Percentiles rank a stretch among this genome's conserved stretches.
Evolutionary conservation across 2,329 filamentous ascomycete species (phyloP).

Genomic region (Penicillium olsonii): DNA sequence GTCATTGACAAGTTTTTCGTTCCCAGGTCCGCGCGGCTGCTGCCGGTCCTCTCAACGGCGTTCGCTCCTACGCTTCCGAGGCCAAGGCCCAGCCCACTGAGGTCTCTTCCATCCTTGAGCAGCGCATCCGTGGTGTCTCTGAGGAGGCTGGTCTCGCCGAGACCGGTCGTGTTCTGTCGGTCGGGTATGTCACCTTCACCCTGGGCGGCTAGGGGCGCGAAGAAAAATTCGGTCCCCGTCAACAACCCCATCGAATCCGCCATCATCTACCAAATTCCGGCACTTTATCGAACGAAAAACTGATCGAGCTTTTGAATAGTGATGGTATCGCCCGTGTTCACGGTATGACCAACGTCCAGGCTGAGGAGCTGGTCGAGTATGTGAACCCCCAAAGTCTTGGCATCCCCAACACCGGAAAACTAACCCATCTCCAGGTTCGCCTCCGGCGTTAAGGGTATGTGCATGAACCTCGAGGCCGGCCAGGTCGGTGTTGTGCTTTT

Average conservation of each 20-base stretch:
- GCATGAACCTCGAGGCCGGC: slow-evolving; percentile 99
- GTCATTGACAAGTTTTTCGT: slow-evolving; percentile 50
- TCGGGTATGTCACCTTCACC: slow-evolving; percentile 73
- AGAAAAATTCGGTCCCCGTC: slow-evolving; percentile 33
- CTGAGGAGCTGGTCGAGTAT: slow-evolving; percentile 99
- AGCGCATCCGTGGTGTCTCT: slow-evolving; percentile 97
- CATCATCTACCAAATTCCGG: slow-evolving; percentile 14
- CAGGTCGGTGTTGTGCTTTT: slow-evolving; percentile 99
- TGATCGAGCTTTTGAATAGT: slow-evolving; percentile 58
- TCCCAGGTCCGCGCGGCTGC: slow-evolving; percentile 79
- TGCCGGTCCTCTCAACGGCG: slow-evolving; percentile 73
- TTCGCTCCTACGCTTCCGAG: slow-evolving; percentile 87
- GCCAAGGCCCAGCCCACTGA: slow-evolving; percentile 95
- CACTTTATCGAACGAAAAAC: slow-evolving; percentile 13
- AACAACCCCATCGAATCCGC: slow-evolving; percentile 30
- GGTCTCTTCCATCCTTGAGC: slow-evolving; percentile 98
- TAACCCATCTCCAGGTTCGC: slow-evolving; percentile 71
- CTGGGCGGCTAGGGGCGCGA: slow-evolving; percentile 16
- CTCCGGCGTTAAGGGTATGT: slow-evolving; percentile 99
- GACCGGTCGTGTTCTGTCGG: slow-evolving; percentile 97
- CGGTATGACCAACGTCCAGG: slow-evolving; percentile 99
- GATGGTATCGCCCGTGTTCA: slow-evolving; percentile 99
- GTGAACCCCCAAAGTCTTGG: slow-evolving; percentile 45
- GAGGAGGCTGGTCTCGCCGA: slow-evolving; percentile 96
- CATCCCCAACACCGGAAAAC: slow-evolving; percentile 20